Evolutionary conservation across 176 grass and related monocot genomes (phyloP).

Genomic region (Miscanthus lutarioriparius): DNA sequence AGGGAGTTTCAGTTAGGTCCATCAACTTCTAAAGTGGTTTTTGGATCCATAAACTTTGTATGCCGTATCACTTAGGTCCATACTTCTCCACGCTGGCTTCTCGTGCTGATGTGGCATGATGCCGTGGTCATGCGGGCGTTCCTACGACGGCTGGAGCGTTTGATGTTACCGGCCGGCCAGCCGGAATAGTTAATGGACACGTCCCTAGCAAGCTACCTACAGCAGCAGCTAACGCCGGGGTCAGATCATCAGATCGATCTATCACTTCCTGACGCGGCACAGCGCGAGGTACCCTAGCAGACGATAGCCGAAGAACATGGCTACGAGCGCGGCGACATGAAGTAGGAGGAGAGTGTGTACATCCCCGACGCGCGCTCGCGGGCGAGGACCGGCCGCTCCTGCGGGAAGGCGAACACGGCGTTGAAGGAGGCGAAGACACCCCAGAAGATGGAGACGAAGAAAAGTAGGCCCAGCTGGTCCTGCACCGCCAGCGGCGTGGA

Average conservation of each 20-base stretch:
- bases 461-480: slow-evolving; percentile 91
- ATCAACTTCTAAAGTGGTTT: too few species aligned
- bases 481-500: slow-evolving; percentile 53
- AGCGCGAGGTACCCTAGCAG: slow-evolving; percentile 77
- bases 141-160: not conserved
- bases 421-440: slow-evolving; percentile 98
- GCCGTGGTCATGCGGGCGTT: too few species aligned
- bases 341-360: slow-evolving; percentile 94
- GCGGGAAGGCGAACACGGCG: slow-evolving; percentile 89
- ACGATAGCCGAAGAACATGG: slow-evolving; percentile 80
- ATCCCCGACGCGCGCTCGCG: slow-evolving; percentile 83
- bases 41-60: too few species aligned
- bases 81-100: too few species aligned
- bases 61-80: too few species aligned
- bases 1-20: too few species aligned
- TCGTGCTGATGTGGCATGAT: too few species aligned
- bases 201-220: slow-evolving; percentile 25
- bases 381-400: slow-evolving; percentile 61
- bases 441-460: slow-evolving; percentile 99
- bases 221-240: not conserved
- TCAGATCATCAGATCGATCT: too few species aligned
- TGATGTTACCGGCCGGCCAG: not conserved
- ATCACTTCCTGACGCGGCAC: slow-evolving; percentile 54
- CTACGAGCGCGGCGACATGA: slow-evolving; percentile 60
- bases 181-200: slow-evolving; percentile 1